Conservation (phyloP, 257 asterid genomes). For the Leonotis leonurus region DNA sequence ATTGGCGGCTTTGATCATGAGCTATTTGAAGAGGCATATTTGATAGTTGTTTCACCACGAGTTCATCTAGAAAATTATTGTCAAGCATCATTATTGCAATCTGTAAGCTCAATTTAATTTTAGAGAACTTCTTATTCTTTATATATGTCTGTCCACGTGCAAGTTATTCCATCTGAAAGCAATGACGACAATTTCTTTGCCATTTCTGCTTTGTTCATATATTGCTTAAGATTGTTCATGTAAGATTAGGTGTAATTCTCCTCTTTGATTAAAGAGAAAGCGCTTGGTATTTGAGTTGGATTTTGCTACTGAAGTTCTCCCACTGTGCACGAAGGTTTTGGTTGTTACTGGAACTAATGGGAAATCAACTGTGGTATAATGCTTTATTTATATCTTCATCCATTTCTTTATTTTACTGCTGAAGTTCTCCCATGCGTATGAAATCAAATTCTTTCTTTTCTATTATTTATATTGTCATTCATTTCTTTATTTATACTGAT, state of each 20-base stretch:
- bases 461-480: too few relatives aligned
- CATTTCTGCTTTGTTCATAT: not conserved
- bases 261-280: constrained; percentile 24
- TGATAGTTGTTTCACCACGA: constrained; percentile 34
- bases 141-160: not conserved
- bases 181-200: not conserved
- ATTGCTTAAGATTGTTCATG: not conserved
- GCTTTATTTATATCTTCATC: not conserved
- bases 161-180: not conserved
- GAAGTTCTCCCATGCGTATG: constrained; percentile 32
- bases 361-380: constrained; percentile 33
- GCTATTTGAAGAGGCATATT: constrained; percentile 17
- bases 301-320: constrained; percentile 35
- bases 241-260: not conserved
- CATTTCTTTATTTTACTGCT: constrained; percentile 22
- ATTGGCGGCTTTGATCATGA: constrained; percentile 22
- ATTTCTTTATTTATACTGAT: too few relatives aligned
- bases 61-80: constrained; percentile 27
- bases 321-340: constrained; percentile 23
- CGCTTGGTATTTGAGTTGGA: constrained; percentile 31
- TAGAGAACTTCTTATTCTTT: not conserved
- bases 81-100: constrained; percentile 20
- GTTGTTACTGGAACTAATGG: constrained; percentile 45
- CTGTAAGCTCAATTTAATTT: constrained; percentile 18
- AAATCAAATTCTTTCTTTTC: not conserved